phyloP scores from a whole-genome alignment of 768 basidiomycete genomes.

The Dioszegia crocea region DNA sequence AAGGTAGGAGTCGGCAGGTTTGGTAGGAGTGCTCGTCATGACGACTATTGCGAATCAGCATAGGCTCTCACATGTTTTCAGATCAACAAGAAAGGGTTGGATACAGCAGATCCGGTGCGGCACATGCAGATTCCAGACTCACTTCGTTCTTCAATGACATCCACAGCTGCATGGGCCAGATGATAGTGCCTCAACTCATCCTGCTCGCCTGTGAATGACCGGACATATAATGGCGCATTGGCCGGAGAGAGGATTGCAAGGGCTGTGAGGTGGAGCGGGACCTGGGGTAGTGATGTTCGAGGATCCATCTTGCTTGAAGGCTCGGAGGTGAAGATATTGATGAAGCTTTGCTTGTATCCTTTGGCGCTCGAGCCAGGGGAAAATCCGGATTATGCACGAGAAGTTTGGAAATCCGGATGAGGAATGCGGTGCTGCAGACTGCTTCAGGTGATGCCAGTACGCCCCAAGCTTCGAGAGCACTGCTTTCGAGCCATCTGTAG shows the following conservation, averaged over 20 bases:
- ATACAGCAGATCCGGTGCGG: too few species aligned
- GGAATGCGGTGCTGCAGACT: too few species aligned
- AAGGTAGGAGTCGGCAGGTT: constrained; percentile 44
- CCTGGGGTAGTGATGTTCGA: constrained; percentile 12
- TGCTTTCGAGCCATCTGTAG: too few species aligned
- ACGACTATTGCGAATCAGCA: constrained; percentile 25
- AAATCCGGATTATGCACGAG: too few species aligned
- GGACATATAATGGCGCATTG: constrained; percentile 44
- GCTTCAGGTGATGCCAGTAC: too few species aligned
- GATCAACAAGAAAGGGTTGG: too few species aligned
- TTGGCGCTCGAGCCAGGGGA: too few species aligned
- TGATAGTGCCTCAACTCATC: constrained; percentile 48
- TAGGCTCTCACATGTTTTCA: neutral
- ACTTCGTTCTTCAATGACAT: constrained; percentile 49
- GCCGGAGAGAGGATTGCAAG: constrained; percentile 43
- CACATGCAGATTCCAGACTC: constrained; percentile 12
- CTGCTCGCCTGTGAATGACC: constrained; percentile 39
- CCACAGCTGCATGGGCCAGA: constrained; percentile 44
- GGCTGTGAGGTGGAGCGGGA: constrained; percentile 44
- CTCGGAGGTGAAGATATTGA: neutral
- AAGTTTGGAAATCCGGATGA: too few species aligned
- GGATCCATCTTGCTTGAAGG: constrained; percentile 15
- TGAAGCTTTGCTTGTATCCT: neutral
- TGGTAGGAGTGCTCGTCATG: constrained; percentile 39
- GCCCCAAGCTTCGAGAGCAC: too few species aligned